phyloP scores from a whole-genome alignment of 768 basidiomycete genomes.

The Trichaptum fuscoviolaceum region DNA sequence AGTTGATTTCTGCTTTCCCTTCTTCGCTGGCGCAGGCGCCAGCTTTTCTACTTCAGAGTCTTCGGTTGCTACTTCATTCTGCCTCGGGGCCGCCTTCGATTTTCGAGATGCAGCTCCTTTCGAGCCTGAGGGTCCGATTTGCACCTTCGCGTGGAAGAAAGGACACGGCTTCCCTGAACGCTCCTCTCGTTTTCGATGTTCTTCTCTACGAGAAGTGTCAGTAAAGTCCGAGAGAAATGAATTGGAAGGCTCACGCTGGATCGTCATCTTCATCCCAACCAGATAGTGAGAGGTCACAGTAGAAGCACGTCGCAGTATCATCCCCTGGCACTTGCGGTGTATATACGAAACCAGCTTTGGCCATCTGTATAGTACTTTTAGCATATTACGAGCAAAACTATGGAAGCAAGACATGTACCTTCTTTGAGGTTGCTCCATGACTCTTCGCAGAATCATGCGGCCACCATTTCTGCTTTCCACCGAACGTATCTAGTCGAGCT shows the following conservation, averaged over 20 bases:
- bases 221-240: constrained; percentile 1
- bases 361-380: constrained; percentile 58
- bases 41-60: constrained; percentile 1
- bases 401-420: constrained; percentile 34
- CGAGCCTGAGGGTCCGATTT: constrained; percentile 7
- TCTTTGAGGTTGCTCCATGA: constrained; percentile 68
- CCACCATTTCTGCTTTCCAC: constrained; percentile 47
- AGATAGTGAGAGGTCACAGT: constrained; percentile 72
- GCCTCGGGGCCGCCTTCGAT: background rate
- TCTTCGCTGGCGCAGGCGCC: background rate
- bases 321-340: constrained; percentile 63
- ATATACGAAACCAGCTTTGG: constrained; percentile 83
- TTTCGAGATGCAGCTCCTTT: constrained; percentile 17
- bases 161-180: constrained; percentile 40
- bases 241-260: constrained; percentile 62
- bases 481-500: constrained; percentile 65
- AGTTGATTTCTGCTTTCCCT: constrained; percentile 2
- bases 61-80: background rate
- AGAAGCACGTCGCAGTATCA: constrained; percentile 82
- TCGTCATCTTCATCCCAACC: constrained; percentile 89
- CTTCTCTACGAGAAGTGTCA: constrained; percentile 42
- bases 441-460: constrained; percentile 57
- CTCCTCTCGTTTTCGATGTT: constrained; percentile 64
- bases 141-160: constrained; percentile 31
- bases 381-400: constrained; percentile 3